Percentiles rank a stretch among this genome's conserved stretches.
phyloP scores from a whole-genome alignment of 176 grass and related monocot genomes.

The Aegilops umbellulata region DNA sequence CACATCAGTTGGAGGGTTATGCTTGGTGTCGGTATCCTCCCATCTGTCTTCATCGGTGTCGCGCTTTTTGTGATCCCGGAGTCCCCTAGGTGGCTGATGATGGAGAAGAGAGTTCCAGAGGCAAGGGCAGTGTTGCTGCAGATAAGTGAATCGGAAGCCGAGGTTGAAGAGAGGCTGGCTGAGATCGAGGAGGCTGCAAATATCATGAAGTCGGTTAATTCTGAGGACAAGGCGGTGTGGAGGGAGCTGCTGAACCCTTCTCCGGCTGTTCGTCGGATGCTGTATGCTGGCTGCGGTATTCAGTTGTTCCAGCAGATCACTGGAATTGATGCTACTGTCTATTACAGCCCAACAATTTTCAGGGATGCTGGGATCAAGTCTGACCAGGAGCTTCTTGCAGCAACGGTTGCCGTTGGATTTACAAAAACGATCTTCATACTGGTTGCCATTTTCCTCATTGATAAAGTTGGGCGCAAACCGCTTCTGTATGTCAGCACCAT shows the following conservation, averaged over 20 bases:
- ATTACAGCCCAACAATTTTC: slow-evolving; percentile 88
- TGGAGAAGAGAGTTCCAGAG: slow-evolving; percentile 72
- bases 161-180: slow-evolving; percentile 63
- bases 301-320: slow-evolving; percentile 91
- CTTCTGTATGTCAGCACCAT: slow-evolving; percentile 87
- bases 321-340: slow-evolving; percentile 92
- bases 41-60: slow-evolving; percentile 82
- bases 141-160: slow-evolving; percentile 75
- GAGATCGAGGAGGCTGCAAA: slow-evolving; percentile 78
- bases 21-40: slow-evolving; percentile 82
- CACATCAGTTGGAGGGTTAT: slow-evolving; percentile 96
- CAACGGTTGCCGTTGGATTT: slow-evolving; percentile 80
- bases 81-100: slow-evolving; percentile 89
- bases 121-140: slow-evolving; percentile 57
- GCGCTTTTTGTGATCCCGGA: slow-evolving; percentile 83
- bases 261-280: slow-evolving; percentile 61
- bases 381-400: slow-evolving; percentile 78
- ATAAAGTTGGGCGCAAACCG: slow-evolving; percentile 85
- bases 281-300: slow-evolving; percentile 74
- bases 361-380: slow-evolving; percentile 79
- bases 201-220: slow-evolving; percentile 43
- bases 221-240: slow-evolving; percentile 73
- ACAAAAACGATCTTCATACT: slow-evolving; percentile 87
- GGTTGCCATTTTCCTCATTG: slow-evolving; percentile 84
- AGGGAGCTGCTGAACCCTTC: slow-evolving; percentile 76